Evolutionary conservation across 2,329 filamentous ascomycete species (phyloP), one percentile per base, ranked within the genome.

Genomic region (Epicoccum sorghinum): DNA sequence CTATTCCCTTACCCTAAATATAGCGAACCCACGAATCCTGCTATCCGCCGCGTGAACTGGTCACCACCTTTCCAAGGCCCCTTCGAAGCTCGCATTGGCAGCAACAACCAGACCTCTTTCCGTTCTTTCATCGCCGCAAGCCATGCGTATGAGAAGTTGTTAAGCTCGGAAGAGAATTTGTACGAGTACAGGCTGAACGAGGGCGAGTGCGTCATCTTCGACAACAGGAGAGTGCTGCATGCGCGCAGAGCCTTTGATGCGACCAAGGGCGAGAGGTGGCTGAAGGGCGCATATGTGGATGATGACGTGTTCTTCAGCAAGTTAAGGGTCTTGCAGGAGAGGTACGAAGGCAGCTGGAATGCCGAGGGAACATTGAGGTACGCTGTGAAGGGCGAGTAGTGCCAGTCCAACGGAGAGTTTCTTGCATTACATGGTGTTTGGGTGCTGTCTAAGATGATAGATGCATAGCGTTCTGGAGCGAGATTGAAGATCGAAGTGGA

Each of bases 121-220:
- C 53, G 68, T n/a, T 60, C 64, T 1, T 75, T 70, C 42, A 55
- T 73, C 35, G 61, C 67, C 1, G 81, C 82, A 0, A 80, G 83
- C 1, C 69, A 75, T 30, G 67, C 72, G 2, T 91, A 96, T 64
- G 81, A 86, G 43, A 54, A 70, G 0, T 60, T 83, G 0, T 75
- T 95, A 23, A 86, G 90, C 60, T 69, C 79, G 0, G 75, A 81
- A 0, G 69, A 78, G 4, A 84, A 84, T 55, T 75, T 91, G 47
- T 89, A 88, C 67, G 82, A 93, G 78, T 80, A 88, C 54, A 88
- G 88, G 74, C 79, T 97, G 73, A 79, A 86, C 48, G 86, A 89
- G 4, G 95, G 93, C 3, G 90, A 96, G 68, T 96, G 91, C 70
- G 92, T 93, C 10, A 82, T 99, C n/a, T 98, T 99, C 70, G 89